phyloP scores from a whole-genome alignment of 2,329 filamentous ascomycete genomes.

The Claviceps maximensis region DNA sequence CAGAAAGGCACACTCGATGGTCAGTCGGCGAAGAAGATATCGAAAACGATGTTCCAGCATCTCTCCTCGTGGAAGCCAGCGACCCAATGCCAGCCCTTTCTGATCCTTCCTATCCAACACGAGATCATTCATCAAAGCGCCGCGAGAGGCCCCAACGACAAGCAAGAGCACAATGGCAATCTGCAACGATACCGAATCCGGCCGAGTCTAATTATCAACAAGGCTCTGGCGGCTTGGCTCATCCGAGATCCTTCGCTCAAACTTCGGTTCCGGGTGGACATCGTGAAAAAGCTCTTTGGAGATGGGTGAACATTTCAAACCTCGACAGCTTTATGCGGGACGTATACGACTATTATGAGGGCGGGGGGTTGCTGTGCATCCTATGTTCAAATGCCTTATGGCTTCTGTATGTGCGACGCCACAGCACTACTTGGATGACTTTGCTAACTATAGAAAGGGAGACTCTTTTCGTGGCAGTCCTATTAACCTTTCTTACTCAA shows the following conservation, averaged over 20 bases:
- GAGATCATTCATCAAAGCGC: background rate
- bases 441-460: conserved; percentile 37
- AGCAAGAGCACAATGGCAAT: conserved; percentile 40
- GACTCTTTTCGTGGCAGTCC: conserved; percentile 66
- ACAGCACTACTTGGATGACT: background rate
- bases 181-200: conserved; percentile 36
- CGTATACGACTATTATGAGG: conserved; percentile 77
- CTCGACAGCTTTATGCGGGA: conserved; percentile 75
- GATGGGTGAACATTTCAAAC: conserved; percentile 85
- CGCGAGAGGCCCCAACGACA: conserved; percentile 6
- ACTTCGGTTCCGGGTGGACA: conserved; percentile 21
- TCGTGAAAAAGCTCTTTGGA: conserved; percentile 71
- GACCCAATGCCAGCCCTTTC: conserved; percentile 4
- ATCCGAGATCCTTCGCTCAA: conserved; percentile 18
- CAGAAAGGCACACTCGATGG: conserved; percentile 10
- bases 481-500: conserved; percentile 72
- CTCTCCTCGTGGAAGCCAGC: conserved; percentile 45
- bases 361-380: conserved; percentile 77
- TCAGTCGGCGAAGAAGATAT: conserved; percentile 32
- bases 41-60: conserved; percentile 51
- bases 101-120: background rate
- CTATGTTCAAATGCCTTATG: conserved; percentile 58
- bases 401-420: conserved; percentile 45
- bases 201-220: conserved; percentile 28
- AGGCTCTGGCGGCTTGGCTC: conserved; percentile 2